Conservation (phyloP, 2,329 filamentous ascomycete genomes). For the Mariannaea elegans region DNA sequence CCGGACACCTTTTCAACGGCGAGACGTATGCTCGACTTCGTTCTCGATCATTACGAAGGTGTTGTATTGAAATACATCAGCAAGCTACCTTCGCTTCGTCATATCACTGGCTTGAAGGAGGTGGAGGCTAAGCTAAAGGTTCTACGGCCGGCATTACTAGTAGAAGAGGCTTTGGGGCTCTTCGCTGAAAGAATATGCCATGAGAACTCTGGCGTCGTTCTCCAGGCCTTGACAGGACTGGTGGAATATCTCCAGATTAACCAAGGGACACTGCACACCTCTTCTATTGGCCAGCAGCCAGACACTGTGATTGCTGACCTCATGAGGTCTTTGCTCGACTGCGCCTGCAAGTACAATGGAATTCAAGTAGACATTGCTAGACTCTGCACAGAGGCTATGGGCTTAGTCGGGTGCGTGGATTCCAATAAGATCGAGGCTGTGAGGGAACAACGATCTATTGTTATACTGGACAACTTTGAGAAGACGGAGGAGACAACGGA, state of each 20-base stretch:
- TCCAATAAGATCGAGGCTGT: constrained; percentile 86
- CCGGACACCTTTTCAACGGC: constrained; percentile 67
- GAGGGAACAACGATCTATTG: constrained; percentile 81
- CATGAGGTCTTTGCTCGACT: constrained; percentile 83
- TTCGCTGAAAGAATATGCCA: constrained; percentile 80
- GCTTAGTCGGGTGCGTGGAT: constrained; percentile 90
- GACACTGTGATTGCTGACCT: constrained; percentile 77
- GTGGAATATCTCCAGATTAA: constrained; percentile 75
- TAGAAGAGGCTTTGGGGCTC: constrained; percentile 71
- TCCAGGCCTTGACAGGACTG: constrained; percentile 82
- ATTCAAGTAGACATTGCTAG: constrained; percentile 72
- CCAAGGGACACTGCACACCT: constrained; percentile 81
- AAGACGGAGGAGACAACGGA: constrained; percentile 80
- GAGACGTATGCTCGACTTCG: constrained; percentile 67
- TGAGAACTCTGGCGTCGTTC: constrained; percentile 86
- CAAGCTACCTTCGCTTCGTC: constrained; percentile 79
- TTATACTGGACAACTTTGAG: constrained; percentile 88
- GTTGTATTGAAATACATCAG: constrained; percentile 73
- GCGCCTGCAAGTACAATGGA: constrained; percentile 80
- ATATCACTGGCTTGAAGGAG: constrained; percentile 74
- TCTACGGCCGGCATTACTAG: constrained; percentile 61
- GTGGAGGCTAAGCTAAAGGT: constrained; percentile 72
- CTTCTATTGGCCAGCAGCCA: constrained; percentile 84
- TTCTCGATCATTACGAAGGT: constrained; percentile 70
- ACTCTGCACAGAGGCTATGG: constrained; percentile 83